A percentile compares a stretch with the other conserved stretches of the same genome.
These are phyloP conservation scores for Boletus pseudopeckii DNA, from an alignment of 768 basidiomycete species.

Conservation along the genomic window DNA sequence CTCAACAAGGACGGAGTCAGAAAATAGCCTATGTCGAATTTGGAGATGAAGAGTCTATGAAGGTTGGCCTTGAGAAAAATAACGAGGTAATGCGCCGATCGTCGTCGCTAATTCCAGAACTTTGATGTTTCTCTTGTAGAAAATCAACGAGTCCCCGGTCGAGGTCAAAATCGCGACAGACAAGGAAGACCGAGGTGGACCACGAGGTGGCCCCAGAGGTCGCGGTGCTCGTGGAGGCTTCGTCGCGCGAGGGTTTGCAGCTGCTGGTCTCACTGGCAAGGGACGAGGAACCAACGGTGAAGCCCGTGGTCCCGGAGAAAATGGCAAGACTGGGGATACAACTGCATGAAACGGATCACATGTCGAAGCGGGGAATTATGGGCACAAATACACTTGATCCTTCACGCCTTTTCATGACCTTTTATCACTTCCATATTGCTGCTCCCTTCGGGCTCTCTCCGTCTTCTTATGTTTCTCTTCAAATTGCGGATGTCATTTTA, in stretches of 20 bases:
- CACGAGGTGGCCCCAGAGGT: constrained; percentile 53
- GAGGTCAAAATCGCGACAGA: constrained; percentile 75
- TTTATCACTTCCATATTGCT: constrained; percentile 8
- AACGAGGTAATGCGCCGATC: constrained; percentile 49
- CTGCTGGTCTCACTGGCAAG: constrained; percentile 57
- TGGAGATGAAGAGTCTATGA: constrained; percentile 84
- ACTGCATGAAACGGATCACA: constrained; percentile 20
- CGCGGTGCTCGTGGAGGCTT: constrained; percentile 47
- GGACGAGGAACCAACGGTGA: constrained; percentile 32
- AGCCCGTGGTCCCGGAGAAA: constrained; percentile 27
- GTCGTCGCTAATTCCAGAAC: not conserved
- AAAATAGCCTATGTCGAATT: constrained; percentile 87
- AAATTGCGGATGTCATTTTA: constrained; percentile 19
- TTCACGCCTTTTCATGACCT: constrained; percentile 19
- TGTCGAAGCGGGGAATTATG: constrained; percentile 16
- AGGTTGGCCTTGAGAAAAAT: constrained; percentile 70
- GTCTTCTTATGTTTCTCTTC: constrained; percentile 12
- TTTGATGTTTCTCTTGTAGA: constrained; percentile 40
- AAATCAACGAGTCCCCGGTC: constrained; percentile 61
- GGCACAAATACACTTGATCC: constrained; percentile 16
- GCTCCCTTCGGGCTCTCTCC: constrained; percentile 7
- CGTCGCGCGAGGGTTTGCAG: constrained; percentile 62
- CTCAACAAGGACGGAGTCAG: constrained; percentile 44
- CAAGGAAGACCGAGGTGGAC: constrained; percentile 39
- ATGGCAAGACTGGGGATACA: constrained; percentile 24